A percentile compares a stretch with the other conserved stretches of the same genome.
Conservation (phyloP, 2,329 filamentous ascomycete species). For the Aspergillus oerlinghausenensis region DNA sequence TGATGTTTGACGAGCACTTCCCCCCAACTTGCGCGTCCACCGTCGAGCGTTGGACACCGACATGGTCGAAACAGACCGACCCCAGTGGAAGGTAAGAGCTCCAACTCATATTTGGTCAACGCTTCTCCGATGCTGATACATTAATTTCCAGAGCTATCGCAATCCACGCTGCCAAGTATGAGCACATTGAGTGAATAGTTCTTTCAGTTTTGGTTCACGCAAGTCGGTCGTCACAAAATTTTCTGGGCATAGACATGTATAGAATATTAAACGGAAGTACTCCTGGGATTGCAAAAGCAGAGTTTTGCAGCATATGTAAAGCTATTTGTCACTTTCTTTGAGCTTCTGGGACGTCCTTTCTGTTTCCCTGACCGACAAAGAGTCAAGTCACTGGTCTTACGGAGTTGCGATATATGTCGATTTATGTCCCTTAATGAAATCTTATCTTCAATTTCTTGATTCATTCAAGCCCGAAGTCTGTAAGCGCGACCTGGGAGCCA, state of each 20-base stretch:
- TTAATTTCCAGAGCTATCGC: constrained; percentile 60
- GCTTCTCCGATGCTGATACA: constrained; percentile 5
- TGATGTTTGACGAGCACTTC: constrained; percentile 99
- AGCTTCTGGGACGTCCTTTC: constrained; percentile 1
- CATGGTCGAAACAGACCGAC: constrained; percentile 94
- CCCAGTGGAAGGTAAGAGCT: constrained; percentile 75
- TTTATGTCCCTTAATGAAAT: constrained; percentile 5
- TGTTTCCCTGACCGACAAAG: not conserved
- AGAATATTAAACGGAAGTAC: constrained; percentile 17
- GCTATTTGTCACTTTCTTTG: not conserved
- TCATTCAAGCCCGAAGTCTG: not conserved
- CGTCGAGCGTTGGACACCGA: constrained; percentile 94
- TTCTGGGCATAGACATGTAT: constrained; percentile 24
- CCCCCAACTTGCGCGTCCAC: constrained; percentile 85
- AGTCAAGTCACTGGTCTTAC: constrained; percentile 3
- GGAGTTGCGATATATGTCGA: constrained; percentile 8
- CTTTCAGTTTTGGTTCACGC: constrained; percentile 7
- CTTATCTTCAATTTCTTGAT: not conserved
- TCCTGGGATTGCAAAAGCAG: constrained; percentile 13
- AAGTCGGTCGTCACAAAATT: constrained; percentile 11
- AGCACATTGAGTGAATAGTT: constrained; percentile 39
- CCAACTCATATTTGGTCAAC: not conserved
- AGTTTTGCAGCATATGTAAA: constrained; percentile 7
- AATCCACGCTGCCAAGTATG: constrained; percentile 71
- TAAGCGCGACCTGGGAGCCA: not conserved